Evolutionary conservation across 345 rosid species (phyloP).

Genomic region (Citrus hindsii): DNA sequence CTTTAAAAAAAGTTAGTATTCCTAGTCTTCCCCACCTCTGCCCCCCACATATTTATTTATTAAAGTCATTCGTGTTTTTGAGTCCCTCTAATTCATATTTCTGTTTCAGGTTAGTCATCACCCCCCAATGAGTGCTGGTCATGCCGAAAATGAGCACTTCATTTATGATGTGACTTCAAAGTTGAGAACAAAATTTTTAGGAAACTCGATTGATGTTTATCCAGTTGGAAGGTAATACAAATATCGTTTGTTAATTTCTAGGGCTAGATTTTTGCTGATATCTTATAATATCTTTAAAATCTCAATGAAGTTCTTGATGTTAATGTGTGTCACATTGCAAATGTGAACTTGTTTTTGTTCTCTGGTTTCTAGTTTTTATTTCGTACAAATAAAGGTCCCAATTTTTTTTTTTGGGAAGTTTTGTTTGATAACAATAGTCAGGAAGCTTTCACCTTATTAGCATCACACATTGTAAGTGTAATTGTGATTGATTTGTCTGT

Average conservation of each 20-base stretch:
- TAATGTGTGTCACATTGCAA: background rate
- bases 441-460: background rate
- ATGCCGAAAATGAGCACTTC: slow-evolving; percentile 86
- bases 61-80: background rate
- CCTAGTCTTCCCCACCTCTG: background rate
- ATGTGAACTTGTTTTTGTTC: background rate
- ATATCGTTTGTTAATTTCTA: background rate
- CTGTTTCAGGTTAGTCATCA: slow-evolving; percentile 74
- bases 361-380: background rate
- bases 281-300: background rate
- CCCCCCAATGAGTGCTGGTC: slow-evolving; percentile 81
- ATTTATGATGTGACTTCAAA: slow-evolving; percentile 73
- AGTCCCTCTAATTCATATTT: background rate
- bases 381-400: background rate
- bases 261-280: background rate
- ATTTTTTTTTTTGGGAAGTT: background rate
- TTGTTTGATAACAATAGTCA: background rate
- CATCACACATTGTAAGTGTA: background rate
- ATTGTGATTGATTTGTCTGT: background rate
- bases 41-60: background rate
- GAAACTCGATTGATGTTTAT: slow-evolving; percentile 75
- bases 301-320: background rate
- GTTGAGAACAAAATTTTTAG: slow-evolving; percentile 73
- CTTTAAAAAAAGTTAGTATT: slow-evolving; percentile 3
- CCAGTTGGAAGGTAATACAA: slow-evolving; percentile 67